These are phyloP conservation scores for Wickerhamiella occidentalis DNA, from an alignment of 805 yeast genomes.

Conservation along the genomic window DNA sequence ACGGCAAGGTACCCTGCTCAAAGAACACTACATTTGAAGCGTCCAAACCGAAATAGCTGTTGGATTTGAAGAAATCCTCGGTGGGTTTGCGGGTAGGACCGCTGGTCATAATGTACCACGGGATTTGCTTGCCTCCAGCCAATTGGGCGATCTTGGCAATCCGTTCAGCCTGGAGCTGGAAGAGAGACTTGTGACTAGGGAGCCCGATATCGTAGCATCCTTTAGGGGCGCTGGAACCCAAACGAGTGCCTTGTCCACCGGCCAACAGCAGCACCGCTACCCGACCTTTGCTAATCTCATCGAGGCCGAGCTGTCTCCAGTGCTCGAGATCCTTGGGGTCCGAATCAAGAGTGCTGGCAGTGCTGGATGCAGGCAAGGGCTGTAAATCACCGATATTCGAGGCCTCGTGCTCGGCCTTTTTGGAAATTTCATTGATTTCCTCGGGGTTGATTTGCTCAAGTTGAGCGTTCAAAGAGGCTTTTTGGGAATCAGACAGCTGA, in stretches of 20 bases:
- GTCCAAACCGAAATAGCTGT: constrained; percentile 61
- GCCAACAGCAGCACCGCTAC: constrained; percentile 92
- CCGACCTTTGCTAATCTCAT: constrained; percentile 53
- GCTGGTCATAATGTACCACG: constrained; percentile 94
- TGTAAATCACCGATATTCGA: constrained; percentile 15
- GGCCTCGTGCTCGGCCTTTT: constrained; percentile 12
- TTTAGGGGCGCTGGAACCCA: constrained; percentile 83
- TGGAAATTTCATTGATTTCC: constrained; percentile 25
- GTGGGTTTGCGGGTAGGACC: constrained; percentile 72
- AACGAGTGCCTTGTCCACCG: constrained; percentile 96
- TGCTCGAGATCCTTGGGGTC: constrained; percentile 26
- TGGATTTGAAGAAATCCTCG: constrained; percentile 49
- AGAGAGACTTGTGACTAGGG: constrained; percentile 72
- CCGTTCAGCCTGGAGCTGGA: constrained; percentile 88
- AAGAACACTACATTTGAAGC: constrained; percentile 57
- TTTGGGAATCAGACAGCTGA: constrained; percentile 22
- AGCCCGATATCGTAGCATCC: constrained; percentile 85
- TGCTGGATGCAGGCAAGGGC: constrained; percentile 25
- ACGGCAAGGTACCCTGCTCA: constrained; percentile 93
- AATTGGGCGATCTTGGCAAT: constrained; percentile 50
- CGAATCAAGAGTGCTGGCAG: constrained; percentile 25
- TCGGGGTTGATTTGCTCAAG: constrained; percentile 29
- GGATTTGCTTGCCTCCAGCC: constrained; percentile 36
- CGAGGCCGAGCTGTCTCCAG: constrained; percentile 47
- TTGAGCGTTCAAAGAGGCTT: constrained; percentile 25